Conservation (phyloP, 805 yeast genomes). For the Tetrapisispora taiwanensis region DNA sequence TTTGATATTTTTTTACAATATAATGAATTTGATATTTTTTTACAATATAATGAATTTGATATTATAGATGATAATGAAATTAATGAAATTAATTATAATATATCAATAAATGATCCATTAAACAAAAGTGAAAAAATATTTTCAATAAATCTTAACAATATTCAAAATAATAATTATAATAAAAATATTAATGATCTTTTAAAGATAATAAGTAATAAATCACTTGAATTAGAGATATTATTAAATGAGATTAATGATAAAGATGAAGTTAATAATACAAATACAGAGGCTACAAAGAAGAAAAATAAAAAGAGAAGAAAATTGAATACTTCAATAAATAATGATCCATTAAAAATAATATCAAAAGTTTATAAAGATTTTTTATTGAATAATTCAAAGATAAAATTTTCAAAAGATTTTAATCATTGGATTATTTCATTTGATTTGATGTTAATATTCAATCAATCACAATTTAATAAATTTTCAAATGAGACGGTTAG, state of each 20-base stretch:
- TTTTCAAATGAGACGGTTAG: constrained; percentile 17
- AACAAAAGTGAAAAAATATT: background rate
- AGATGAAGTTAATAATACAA: background rate
- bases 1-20: too few relatives aligned
- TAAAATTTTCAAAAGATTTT: background rate
- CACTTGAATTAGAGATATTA: background rate
- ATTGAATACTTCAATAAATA: background rate
- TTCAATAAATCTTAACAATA: background rate
- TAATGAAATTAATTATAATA: background rate
- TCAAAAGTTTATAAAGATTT: background rate
- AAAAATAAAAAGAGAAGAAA: background rate
- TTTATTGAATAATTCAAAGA: background rate
- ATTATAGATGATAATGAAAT: background rate
- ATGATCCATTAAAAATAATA: background rate
- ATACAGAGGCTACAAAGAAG: background rate
- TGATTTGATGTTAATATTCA: background rate
- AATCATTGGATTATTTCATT: background rate
- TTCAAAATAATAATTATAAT: background rate
- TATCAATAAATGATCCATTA: background rate
- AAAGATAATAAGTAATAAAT: background rate
- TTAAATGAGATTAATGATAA: background rate
- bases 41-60: background rate
- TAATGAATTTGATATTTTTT: background rate
- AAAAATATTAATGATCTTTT: background rate
- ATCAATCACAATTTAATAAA: constrained; percentile 11